These are phyloP conservation scores for Fusarium tricinctum DNA, from an alignment of 2,329 filamentous ascomycete species.

Conservation along the genomic window DNA sequence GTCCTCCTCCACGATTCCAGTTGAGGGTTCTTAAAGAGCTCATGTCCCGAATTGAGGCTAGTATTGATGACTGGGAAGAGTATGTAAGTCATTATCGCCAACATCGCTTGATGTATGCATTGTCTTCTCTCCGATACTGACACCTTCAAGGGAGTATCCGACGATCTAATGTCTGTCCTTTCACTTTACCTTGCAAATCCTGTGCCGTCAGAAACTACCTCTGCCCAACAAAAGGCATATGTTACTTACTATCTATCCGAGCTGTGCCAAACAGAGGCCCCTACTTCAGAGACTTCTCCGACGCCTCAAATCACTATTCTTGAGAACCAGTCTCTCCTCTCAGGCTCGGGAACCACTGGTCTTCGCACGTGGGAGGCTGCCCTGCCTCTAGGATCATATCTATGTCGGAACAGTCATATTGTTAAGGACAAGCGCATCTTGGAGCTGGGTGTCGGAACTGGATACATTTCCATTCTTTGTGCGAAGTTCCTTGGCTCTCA, in stretches of 20 bases:
- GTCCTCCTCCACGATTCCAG: conserved; percentile 78
- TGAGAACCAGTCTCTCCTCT: conserved; percentile 77
- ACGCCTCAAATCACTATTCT: conserved; percentile 69
- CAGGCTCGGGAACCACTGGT: conserved; percentile 80
- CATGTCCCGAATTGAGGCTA: conserved; percentile 76
- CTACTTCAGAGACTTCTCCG: not conserved
- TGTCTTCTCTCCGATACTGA: conserved; percentile 41
- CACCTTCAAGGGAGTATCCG: conserved; percentile 79
- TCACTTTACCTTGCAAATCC: conserved; percentile 74
- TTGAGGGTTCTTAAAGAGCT: conserved; percentile 81
- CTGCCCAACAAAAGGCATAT: conserved; percentile 79
- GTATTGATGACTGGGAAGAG: conserved; percentile 85
- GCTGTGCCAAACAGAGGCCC: conserved; percentile 30
- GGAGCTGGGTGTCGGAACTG: conserved; percentile 83
- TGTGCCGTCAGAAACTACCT: conserved; percentile 72
- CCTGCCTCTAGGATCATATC: conserved; percentile 78
- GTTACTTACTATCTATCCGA: conserved; percentile 76
- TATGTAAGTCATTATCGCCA: conserved; percentile 74
- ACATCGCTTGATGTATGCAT: not conserved
- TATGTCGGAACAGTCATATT: conserved; percentile 63
- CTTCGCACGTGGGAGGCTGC: conserved; percentile 86
- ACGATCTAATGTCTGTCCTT: conserved; percentile 80
- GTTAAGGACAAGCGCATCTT: conserved; percentile 71
- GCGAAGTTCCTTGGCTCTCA: conserved; percentile 73
- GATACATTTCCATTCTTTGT: conserved; percentile 80